Percentiles rank a stretch among this genome's conserved stretches.
Evolutionary conservation across 192 early-diverging fungal genomes (phyloP).

Genomic region (Allomyces macrogynus): DNA sequence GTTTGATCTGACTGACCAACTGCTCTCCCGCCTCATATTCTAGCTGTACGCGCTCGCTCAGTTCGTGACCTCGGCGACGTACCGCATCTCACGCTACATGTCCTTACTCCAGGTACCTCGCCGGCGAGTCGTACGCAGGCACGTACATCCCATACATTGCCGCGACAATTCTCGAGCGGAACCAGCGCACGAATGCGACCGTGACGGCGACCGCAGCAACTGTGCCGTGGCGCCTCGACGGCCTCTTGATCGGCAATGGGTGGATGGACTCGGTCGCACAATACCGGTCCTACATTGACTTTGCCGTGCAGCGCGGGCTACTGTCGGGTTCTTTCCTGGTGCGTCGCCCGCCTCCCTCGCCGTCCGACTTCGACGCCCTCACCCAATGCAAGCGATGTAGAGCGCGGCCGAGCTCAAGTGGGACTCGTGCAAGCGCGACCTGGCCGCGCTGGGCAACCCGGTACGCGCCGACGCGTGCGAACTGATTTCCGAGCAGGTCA

Average conservation of each 20-base stretch:
- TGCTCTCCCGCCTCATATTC: too few relatives aligned
- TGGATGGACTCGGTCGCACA: conserved; percentile 28
- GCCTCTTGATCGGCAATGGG: conserved; percentile 29
- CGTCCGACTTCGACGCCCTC: too few relatives aligned
- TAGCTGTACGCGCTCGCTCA: too few relatives aligned
- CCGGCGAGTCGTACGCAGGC: conserved; percentile 35
- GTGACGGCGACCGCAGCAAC: background rate
- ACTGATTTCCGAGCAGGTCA: background rate
- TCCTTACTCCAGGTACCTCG: background rate
- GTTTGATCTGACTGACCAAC: too few relatives aligned
- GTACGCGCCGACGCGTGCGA: background rate
- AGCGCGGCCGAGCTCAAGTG: conserved; percentile 1
- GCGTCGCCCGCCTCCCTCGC: background rate
- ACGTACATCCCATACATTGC: conserved; percentile 31
- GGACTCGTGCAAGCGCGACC: conserved; percentile 7
- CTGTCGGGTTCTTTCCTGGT: conserved; percentile 10
- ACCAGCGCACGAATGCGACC: background rate
- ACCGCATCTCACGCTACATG: too few relatives aligned
- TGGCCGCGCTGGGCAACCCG: background rate
- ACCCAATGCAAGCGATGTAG: background rate
- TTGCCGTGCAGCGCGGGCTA: conserved; percentile 9
- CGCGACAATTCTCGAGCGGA: conserved; percentile 11
- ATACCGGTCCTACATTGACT: conserved; percentile 15
- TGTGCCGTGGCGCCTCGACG: conserved; percentile 5
- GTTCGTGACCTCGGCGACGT: too few relatives aligned